These are phyloP conservation scores for Endotrypanum monterogeii DNA, from an alignment of 208 protist genomes.

Conservation along the genomic window DNA sequence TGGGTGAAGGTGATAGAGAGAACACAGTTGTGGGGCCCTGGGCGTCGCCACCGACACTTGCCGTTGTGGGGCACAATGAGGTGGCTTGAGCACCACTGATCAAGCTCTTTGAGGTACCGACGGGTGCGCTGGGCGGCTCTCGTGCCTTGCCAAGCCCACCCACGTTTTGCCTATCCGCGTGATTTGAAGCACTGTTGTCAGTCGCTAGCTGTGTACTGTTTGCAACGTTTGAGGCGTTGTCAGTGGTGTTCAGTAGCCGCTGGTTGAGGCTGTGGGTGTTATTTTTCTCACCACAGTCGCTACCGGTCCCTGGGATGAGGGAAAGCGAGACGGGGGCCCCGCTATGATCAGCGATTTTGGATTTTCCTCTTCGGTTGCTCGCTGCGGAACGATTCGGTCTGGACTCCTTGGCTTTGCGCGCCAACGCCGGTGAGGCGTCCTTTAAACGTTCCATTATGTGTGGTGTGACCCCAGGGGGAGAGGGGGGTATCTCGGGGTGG, in stretches of 20 bases:
- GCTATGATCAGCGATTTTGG: not conserved
- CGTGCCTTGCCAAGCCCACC: not conserved
- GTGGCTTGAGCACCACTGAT: not conserved
- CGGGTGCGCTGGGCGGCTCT: not conserved
- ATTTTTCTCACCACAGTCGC: not conserved
- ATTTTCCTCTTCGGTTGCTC: not conserved
- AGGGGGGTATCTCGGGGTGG: not conserved
- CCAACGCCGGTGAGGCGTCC: not conserved
- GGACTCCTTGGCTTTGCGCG: constrained; percentile 23
- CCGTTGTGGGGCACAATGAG: not conserved
- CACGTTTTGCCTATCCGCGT: not conserved
- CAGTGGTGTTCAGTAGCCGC: not conserved
- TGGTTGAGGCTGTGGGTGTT: not conserved
- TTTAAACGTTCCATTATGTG: constrained; percentile 20
- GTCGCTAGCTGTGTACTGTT: not conserved
- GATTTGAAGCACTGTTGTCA: not conserved
- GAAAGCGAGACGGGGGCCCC: not conserved
- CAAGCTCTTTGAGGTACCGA: not conserved
- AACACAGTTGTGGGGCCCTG: not conserved
- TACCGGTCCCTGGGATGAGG: not conserved
- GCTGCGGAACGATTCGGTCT: constrained; percentile 9
- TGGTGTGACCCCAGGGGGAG: not conserved
- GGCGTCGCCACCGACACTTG: not conserved
- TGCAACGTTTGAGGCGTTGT: not conserved
- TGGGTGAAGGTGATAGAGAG: not conserved